A percentile compares a stretch with the other conserved stretches of the same genome.
phyloP scores from a whole-genome alignment of 2,329 filamentous ascomycete genomes.

The Aspergillus sojae region DNA sequence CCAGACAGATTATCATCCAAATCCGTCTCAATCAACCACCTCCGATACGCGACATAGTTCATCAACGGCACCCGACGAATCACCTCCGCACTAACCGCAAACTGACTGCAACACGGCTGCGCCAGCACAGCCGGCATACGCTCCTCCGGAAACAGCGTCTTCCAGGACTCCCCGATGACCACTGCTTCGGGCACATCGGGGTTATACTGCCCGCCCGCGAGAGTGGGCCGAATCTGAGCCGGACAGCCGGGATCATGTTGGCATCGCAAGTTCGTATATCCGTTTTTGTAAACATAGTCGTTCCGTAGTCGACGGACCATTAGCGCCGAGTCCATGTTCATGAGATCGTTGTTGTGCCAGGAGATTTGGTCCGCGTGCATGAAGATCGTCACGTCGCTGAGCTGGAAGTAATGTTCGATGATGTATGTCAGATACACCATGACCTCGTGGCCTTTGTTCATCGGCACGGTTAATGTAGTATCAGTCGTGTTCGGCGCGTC shows the following conservation, averaged over 20 bases:
- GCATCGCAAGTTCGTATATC: constrained; percentile 57
- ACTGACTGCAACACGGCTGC: constrained; percentile 59
- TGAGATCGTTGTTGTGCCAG: constrained; percentile 56
- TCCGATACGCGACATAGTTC: constrained; percentile 52
- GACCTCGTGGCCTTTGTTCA: constrained; percentile 58
- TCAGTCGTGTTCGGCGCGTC: constrained; percentile 44
- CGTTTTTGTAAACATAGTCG: constrained; percentile 44
- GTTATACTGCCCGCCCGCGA: constrained; percentile 10
- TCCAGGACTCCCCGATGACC: constrained; percentile 30
- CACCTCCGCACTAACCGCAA: constrained; percentile 54
- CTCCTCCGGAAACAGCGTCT: constrained; percentile 30
- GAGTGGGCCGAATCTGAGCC: constrained; percentile 45
- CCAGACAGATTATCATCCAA: constrained; percentile 52
- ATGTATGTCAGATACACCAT: constrained; percentile 59
- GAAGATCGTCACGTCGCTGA: constrained; percentile 55
- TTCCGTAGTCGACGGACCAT: constrained; percentile 48
- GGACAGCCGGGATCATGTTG: constrained; percentile 54
- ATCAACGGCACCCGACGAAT: constrained; percentile 50
- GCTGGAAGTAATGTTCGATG: constrained; percentile 56
- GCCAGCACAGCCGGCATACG: constrained; percentile 44
- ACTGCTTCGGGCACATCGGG: constrained; percentile 33
- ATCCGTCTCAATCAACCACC: constrained; percentile 55
- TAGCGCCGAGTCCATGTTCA: constrained; percentile 46
- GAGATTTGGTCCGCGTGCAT: constrained; percentile 51
- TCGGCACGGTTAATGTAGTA: constrained; percentile 43